phyloP scores from a whole-genome alignment of 805 yeast genomes.

The Lachancea sp. region DNA sequence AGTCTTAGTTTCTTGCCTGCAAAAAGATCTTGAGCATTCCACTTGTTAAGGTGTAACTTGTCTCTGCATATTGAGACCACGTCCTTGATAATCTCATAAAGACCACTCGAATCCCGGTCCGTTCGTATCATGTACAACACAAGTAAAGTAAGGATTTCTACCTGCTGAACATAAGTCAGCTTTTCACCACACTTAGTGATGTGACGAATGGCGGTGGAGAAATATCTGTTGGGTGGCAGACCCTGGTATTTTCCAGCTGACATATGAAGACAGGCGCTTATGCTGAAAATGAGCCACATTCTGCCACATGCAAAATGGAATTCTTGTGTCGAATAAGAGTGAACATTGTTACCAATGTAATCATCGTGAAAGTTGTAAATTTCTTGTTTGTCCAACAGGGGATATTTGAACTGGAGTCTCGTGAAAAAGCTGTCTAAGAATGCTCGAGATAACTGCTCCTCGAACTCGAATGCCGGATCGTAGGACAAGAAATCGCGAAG shows the following conservation, averaged over 20 bases:
- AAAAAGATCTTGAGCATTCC: conserved; percentile 21
- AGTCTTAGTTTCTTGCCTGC: conserved; percentile 43
- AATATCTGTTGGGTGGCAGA: conserved; percentile 48
- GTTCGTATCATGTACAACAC: conserved; percentile 54
- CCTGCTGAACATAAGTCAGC: conserved; percentile 39
- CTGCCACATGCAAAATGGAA: conserved; percentile 50
- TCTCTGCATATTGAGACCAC: conserved; percentile 41
- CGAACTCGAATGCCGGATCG: conserved; percentile 49
- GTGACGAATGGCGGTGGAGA: conserved; percentile 55
- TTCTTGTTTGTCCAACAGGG: conserved; percentile 47
- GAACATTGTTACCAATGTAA: conserved; percentile 39
- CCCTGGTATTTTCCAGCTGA: conserved; percentile 52
- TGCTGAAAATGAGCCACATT: conserved; percentile 49
- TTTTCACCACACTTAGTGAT: conserved; percentile 40
- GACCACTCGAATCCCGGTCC: conserved; percentile 50
- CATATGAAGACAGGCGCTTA: conserved; percentile 46
- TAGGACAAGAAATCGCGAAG: conserved; percentile 39
- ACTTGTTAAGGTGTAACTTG: conserved; percentile 23
- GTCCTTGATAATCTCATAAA: conserved; percentile 48
- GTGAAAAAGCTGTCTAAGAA: conserved; percentile 51
- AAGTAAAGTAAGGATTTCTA: conserved; percentile 47
- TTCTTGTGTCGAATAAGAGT: conserved; percentile 30
- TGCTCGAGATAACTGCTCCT: conserved; percentile 43
- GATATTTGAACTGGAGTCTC: conserved; percentile 50
- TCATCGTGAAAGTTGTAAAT: conserved; percentile 45